Evolutionary conservation across 306 rosid species (phyloP), one percentile per base, ranked within the genome.

Genomic region (Vigna unguiculata): DNA sequence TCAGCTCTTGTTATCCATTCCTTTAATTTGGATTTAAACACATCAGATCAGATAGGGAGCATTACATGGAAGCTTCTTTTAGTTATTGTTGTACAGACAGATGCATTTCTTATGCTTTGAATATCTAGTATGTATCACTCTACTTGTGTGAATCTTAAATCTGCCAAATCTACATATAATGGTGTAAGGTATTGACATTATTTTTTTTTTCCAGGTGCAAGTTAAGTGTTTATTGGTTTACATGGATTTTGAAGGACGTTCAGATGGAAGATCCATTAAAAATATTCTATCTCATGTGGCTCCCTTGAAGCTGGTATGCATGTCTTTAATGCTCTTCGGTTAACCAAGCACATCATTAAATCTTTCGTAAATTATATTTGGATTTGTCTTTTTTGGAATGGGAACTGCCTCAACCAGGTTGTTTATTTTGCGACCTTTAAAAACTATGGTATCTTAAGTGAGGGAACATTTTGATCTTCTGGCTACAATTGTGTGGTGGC

Each of bases 181-280:
- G 54, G 46, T 34, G 74, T 66, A 72, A 17, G 51, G 34, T 38
- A 72, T 63, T 72, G 57, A 51, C 36, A 20, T 45, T 77, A 16
- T 58, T 77, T 53, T 79, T 68, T n/a, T 25, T 28, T 71, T 80
- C 54, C 86, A 95, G 99, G 98, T 92, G 59, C 97, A 91, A 71
- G 97, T 95, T 68, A 89, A 89, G 82, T 87, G 97, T 72, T 88
- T 85, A 0, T 78, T 95, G 77, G 86, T 86, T 45, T 90, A 90
- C 82, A 92, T 95, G 99, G 99, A 95, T 80, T 95, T 92, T 71
- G 99, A 92, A 81, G 99, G 97, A 67, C 97, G 97, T 71, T 92
- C 99, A 49, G 97, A 95, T 83, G 97, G 96, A 30, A 83, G 97
- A 77, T 95, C 99, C 63, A 88, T 95, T 19, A 95, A 95, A 85